Percentiles rank a stretch among this genome's conserved stretches.
phyloP scores from a whole-genome alignment of 1,139 yeast genomes.

The Candida tetrigidarum region DNA sequence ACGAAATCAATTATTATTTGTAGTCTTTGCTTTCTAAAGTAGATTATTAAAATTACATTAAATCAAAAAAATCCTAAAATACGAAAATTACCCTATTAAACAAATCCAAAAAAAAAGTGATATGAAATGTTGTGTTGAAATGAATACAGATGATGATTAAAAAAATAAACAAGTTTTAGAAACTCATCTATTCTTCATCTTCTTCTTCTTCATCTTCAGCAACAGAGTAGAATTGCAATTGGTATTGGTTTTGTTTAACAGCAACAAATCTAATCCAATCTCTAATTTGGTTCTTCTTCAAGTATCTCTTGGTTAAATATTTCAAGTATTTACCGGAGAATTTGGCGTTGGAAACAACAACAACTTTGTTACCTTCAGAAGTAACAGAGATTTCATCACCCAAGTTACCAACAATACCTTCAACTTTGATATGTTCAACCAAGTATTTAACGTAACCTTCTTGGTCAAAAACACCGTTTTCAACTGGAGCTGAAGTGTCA shows the following conservation, averaged over 20 bases:
- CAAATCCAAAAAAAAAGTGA: not conserved
- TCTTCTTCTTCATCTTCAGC: slow-evolving; percentile 95
- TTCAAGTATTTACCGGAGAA: slow-evolving; percentile 99
- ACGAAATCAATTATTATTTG: no score
- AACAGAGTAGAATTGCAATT: slow-evolving; percentile 99
- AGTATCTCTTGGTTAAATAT: slow-evolving; percentile 99
- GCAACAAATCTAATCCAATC: slow-evolving; percentile 99
- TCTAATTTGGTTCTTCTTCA: slow-evolving; percentile 99
- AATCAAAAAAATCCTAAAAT: slow-evolving; percentile 1
- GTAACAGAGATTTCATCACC: slow-evolving; percentile 93
- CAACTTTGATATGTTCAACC: slow-evolving; percentile 99
- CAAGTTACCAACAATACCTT: slow-evolving; percentile 94
- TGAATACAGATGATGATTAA: not conserved
- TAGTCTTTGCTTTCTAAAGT: slow-evolving; percentile 1
- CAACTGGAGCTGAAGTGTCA: slow-evolving; percentile 97
- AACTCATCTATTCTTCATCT: slow-evolving; percentile 84
- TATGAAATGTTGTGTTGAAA: slow-evolving; percentile 3
- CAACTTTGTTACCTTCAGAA: slow-evolving; percentile 83
- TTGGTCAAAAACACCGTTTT: slow-evolving; percentile 97
- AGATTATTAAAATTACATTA: slow-evolving; percentile 5
- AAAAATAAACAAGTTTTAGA: slow-evolving; percentile 24
- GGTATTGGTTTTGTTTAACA: slow-evolving; percentile 94
- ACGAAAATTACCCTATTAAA: slow-evolving; percentile 6
- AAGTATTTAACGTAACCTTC: slow-evolving; percentile 97
- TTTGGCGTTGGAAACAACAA: slow-evolving; percentile 89